These are phyloP conservation scores for Herpetomonas muscarum DNA, from an alignment of 208 protist genomes.

Conservation along the genomic window DNA sequence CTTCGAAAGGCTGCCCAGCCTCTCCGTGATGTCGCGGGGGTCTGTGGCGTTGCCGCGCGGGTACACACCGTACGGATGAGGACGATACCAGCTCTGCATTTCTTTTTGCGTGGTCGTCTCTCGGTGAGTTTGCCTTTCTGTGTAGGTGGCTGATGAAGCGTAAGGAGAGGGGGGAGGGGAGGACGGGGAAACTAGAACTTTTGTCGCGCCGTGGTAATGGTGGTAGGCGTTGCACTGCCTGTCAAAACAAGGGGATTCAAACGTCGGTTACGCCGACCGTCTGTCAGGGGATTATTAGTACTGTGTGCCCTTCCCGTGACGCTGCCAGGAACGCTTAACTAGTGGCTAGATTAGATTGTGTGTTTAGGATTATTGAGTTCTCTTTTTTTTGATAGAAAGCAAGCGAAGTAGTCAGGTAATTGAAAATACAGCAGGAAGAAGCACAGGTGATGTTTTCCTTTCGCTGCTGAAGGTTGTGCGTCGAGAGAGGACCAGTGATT, in stretches of 20 bases:
- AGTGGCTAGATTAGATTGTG: background rate
- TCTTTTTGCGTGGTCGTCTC: background rate
- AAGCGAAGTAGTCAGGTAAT: too few relatives aligned
- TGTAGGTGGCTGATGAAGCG: background rate
- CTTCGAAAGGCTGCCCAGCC: constrained; percentile 67
- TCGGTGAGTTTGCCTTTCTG: background rate
- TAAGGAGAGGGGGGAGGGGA: background rate
- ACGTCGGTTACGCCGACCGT: too few relatives aligned
- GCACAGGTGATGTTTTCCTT: constrained; percentile 5
- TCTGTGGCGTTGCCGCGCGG: constrained; percentile 67
- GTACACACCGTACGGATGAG: constrained; percentile 78
- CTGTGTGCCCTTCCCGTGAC: background rate
- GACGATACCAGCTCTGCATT: constrained; percentile 74
- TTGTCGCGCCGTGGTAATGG: too few relatives aligned
- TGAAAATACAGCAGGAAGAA: constrained; percentile 12
- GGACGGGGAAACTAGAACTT: background rate
- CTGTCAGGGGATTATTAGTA: too few relatives aligned
- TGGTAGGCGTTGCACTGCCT: too few relatives aligned
- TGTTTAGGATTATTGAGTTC: background rate
- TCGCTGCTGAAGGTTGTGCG: too few relatives aligned
- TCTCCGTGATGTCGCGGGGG: constrained; percentile 34
- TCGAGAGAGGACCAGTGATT: too few relatives aligned
- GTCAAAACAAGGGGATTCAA: too few relatives aligned
- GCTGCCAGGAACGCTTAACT: background rate
- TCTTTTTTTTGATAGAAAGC: too few relatives aligned